Percentiles rank a stretch among this genome's conserved stretches.
These are phyloP conservation scores for Musa itinerans DNA, from an alignment of 176 grass and related monocot species.

Conservation along the genomic window DNA sequence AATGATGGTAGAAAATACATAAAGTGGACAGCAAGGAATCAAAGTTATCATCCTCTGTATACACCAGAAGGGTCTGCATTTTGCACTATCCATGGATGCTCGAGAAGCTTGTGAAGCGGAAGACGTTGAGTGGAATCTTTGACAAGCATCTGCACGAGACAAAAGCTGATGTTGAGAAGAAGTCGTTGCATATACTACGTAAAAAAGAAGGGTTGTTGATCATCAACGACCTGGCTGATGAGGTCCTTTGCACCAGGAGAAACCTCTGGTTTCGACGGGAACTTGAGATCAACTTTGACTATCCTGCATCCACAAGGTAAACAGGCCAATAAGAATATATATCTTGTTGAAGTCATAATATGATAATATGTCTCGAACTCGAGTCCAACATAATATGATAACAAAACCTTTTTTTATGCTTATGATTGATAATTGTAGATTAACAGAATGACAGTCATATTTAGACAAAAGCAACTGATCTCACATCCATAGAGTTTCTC, in stretches of 20 bases:
- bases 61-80: constrained; percentile 75
- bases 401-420: too few relatives aligned
- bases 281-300: constrained; percentile 78
- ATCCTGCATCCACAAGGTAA: constrained; percentile 44
- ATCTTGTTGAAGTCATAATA: too few relatives aligned
- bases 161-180: neutral
- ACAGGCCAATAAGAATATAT: too few relatives aligned
- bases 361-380: too few relatives aligned
- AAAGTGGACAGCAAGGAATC: neutral
- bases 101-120: constrained; percentile 65
- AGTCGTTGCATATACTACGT: neutral
- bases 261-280: constrained; percentile 69
- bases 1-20: neutral
- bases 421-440: too few relatives aligned
- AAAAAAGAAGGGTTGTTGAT: neutral
- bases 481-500: too few relatives aligned
- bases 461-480: too few relatives aligned
- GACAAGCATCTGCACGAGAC: constrained; percentile 70
- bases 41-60: constrained; percentile 21
- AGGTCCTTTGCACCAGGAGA: constrained; percentile 67
- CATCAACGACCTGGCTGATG: constrained; percentile 48
- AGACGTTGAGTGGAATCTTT: constrained; percentile 48
- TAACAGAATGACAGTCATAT: too few relatives aligned
- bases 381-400: too few relatives aligned
- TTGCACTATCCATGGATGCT: constrained; percentile 92